phyloP scores from a whole-genome alignment of 192 early-diverging fungal genomes.

The Umbelopsis sp. region DNA sequence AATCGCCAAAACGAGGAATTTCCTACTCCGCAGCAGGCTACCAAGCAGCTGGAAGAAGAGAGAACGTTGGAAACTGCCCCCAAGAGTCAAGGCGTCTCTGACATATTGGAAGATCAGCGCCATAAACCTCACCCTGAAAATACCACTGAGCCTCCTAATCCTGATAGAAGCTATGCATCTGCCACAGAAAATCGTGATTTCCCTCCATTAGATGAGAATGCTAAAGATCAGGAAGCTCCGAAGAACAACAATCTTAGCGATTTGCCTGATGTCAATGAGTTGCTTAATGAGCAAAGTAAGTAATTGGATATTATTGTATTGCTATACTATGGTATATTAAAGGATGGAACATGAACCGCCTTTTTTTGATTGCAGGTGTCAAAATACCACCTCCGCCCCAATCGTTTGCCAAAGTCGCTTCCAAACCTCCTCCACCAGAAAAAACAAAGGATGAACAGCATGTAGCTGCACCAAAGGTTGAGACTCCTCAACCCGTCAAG shows the following conservation, averaged over 20 bases:
- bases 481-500: neutral
- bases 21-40: constrained; percentile 23
- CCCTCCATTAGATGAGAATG: constrained; percentile 16
- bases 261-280: constrained; percentile 32
- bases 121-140: neutral
- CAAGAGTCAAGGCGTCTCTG: constrained; percentile 22
- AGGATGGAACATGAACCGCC: neutral
- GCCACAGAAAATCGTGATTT: constrained; percentile 26
- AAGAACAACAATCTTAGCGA: constrained; percentile 7
- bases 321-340: neutral
- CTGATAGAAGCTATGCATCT: constrained; percentile 27
- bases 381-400: constrained; percentile 27
- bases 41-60: neutral
- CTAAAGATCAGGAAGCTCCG: neutral
- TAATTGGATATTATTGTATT: neutral
- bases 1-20: constrained; percentile 16
- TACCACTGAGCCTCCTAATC: constrained; percentile 23
- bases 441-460: neutral
- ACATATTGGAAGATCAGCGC: constrained; percentile 6
- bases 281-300: constrained; percentile 26
- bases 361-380: neutral
- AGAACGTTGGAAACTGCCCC: neutral
- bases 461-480: neutral
- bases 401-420: constrained; percentile 33
- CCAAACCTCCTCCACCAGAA: constrained; percentile 21